Conservation (phyloP, 352 stramenopile species). For the Hyaloperonospora arabidopsidis region DNA sequence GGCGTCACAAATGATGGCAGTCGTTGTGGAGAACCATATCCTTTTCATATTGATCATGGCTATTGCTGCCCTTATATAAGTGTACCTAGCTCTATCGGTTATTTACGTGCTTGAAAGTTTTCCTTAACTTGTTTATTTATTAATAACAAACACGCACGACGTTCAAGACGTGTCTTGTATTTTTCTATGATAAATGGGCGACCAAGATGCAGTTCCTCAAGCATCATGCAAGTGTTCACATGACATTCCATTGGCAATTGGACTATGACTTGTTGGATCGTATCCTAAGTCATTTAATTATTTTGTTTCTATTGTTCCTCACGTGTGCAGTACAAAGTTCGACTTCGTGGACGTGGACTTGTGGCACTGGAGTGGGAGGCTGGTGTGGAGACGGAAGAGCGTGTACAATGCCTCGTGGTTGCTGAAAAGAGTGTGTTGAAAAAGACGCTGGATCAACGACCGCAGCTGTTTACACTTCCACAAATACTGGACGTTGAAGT, state of each 20-base stretch:
- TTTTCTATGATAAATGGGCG: slow-evolving; percentile 72
- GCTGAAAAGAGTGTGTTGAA: slow-evolving; percentile 53
- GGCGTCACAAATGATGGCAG: slow-evolving; percentile 39
- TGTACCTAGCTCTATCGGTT: not conserved
- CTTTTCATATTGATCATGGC: slow-evolving; percentile 8
- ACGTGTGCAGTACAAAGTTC: slow-evolving; percentile 47
- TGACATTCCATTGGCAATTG: no score
- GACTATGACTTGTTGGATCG: no score
- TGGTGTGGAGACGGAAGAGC: slow-evolving; percentile 57
- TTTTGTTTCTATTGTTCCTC: no score
- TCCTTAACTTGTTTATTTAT: slow-evolving; percentile 26
- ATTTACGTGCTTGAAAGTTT: not conserved
- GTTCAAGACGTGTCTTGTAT: slow-evolving; percentile 49
- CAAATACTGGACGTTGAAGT: slow-evolving; percentile 39
- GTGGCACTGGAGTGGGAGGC: slow-evolving; percentile 50
- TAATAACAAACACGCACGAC: slow-evolving; percentile 24
- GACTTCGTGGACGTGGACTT: slow-evolving; percentile 43
- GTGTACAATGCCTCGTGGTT: slow-evolving; percentile 43
- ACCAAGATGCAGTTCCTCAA: slow-evolving; percentile 49
- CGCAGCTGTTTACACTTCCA: slow-evolving; percentile 31
- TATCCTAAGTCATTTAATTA: no score
- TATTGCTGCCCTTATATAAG: slow-evolving; percentile 4
- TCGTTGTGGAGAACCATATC: slow-evolving; percentile 50
- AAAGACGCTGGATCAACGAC: slow-evolving; percentile 30
- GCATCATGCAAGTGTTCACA: slow-evolving; percentile 37